phyloP scores from a whole-genome alignment of 805 yeast genomes.

The Kockiozyma suomiensis region DNA sequence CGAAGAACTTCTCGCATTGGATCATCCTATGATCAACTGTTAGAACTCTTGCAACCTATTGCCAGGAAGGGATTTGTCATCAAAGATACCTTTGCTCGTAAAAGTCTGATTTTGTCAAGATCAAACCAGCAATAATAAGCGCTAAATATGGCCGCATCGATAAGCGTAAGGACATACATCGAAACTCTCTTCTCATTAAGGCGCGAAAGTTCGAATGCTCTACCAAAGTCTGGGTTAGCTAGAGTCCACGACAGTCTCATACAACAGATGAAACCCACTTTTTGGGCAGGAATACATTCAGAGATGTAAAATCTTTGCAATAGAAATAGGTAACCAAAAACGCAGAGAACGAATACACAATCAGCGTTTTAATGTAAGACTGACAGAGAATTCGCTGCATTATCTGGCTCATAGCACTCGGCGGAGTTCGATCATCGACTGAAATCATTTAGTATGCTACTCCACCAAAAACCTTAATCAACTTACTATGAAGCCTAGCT shows the following conservation, averaged over 20 bases:
- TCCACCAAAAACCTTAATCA: not conserved
- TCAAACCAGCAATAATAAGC: constrained; percentile 21
- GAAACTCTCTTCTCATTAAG: constrained; percentile 30
- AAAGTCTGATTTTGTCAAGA: constrained; percentile 22
- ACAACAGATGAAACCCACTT: constrained; percentile 7
- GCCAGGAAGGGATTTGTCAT: too few species aligned
- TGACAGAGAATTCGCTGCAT: constrained; percentile 8
- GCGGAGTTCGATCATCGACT: constrained; percentile 19
- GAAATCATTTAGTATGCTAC: not conserved
- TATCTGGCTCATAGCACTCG: constrained; percentile 19
- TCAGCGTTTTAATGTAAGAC: constrained; percentile 1
- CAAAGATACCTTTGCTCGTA: constrained; percentile 20
- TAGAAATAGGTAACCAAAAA: constrained; percentile 12
- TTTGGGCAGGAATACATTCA: constrained; percentile 19
- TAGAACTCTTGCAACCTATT: too few species aligned
- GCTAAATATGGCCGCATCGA: constrained; percentile 21
- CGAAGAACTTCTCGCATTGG: constrained; percentile 19
- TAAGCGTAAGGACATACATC: constrained; percentile 13
- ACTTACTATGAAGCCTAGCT: constrained; percentile 34
- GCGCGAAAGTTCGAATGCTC: constrained; percentile 29
- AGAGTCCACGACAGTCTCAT: not conserved
- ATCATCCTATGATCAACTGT: constrained; percentile 15
- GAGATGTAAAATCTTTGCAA: constrained; percentile 22
- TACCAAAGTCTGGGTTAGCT: not conserved
- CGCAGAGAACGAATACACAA: constrained; percentile 21